These are phyloP conservation scores for Stipa capillata DNA, from an alignment of 176 grass and related monocot species.

Conservation along the genomic window DNA sequence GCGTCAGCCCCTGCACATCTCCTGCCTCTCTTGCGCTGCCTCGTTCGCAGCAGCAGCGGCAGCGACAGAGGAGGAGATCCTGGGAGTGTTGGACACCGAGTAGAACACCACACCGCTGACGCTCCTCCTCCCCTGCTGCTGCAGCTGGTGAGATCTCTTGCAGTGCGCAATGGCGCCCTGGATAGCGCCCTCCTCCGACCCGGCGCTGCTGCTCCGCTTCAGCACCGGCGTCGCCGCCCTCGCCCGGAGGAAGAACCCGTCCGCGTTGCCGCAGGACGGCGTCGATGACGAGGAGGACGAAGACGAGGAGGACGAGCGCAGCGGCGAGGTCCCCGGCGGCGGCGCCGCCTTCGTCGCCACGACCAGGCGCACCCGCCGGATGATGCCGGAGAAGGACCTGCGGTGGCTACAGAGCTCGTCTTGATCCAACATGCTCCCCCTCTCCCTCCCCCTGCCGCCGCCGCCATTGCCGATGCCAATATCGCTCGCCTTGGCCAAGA, in stretches of 20 bases:
- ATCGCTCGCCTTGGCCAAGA: constrained; percentile 36
- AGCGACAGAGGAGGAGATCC: constrained; percentile 30
- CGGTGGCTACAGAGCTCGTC: constrained; percentile 48
- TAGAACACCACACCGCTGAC: constrained; percentile 56
- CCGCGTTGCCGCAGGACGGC: constrained; percentile 37
- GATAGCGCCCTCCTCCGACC: constrained; percentile 69
- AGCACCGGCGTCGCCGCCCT: constrained; percentile 9
- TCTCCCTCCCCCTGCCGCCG: no score
- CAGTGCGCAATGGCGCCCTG: constrained; percentile 95
- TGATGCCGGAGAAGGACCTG: constrained; percentile 87
- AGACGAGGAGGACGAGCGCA: constrained; percentile 34
- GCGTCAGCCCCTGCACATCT: constrained; percentile 53
- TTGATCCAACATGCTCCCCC: constrained; percentile 23
- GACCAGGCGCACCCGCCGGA: constrained; percentile 45
- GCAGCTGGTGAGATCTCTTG: constrained; percentile 68
- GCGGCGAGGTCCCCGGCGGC: constrained; percentile 25
- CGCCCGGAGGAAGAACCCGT: constrained; percentile 20
- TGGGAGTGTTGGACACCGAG: constrained; percentile 43
- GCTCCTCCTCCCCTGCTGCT: constrained; percentile 43
- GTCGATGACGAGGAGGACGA: constrained; percentile 30
- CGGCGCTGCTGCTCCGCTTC: constrained; percentile 67
- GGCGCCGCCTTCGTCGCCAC: constrained; percentile 29
- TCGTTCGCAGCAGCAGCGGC: constrained; percentile 30
- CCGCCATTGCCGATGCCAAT: not conserved
- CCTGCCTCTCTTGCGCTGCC: constrained; percentile 42